Conservation (phyloP, 768 basidiomycete genomes). For the Lentinula detonsa region DNA sequence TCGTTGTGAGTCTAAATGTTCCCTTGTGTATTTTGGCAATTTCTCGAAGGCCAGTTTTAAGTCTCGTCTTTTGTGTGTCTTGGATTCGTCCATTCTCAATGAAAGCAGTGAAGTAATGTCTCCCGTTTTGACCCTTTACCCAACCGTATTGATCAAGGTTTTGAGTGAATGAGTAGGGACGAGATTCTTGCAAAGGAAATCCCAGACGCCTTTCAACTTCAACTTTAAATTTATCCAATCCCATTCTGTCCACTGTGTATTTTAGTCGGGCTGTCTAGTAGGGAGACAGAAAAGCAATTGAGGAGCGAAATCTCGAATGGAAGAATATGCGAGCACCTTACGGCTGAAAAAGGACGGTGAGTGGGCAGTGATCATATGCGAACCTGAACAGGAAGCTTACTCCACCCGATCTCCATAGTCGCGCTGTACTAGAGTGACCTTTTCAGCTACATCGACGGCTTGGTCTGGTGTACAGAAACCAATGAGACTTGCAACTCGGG, state of each 20-base stretch:
- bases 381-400: constrained; percentile 39
- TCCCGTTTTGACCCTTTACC: constrained; percentile 81
- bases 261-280: constrained; percentile 80
- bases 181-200: constrained; percentile 64
- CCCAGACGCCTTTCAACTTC: constrained; percentile 90
- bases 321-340: constrained; percentile 31
- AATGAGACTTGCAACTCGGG: constrained; percentile 77
- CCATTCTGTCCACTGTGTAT: constrained; percentile 97
- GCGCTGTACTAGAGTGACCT: constrained; percentile 87
- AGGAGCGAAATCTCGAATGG: neutral
- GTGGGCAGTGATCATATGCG: neutral
- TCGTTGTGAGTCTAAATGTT: constrained; percentile 86
- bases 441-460: constrained; percentile 82
- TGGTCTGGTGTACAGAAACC: constrained; percentile 92
- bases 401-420: constrained; percentile 95
- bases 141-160: constrained; percentile 96
- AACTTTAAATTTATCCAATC: constrained; percentile 76
- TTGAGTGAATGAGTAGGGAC: constrained; percentile 74
- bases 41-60: constrained; percentile 89
- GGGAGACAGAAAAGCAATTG: neutral
- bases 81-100: constrained; percentile 97
- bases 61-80: constrained; percentile 83
- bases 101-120: constrained; percentile 87
- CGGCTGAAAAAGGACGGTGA: constrained; percentile 31
- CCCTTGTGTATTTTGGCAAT: constrained; percentile 96